A percentile compares a stretch with the other conserved stretches of the same genome.
phyloP scores from a whole-genome alignment of 2,329 filamentous ascomycete species.

The Beauveria scarabaeidicola region DNA sequence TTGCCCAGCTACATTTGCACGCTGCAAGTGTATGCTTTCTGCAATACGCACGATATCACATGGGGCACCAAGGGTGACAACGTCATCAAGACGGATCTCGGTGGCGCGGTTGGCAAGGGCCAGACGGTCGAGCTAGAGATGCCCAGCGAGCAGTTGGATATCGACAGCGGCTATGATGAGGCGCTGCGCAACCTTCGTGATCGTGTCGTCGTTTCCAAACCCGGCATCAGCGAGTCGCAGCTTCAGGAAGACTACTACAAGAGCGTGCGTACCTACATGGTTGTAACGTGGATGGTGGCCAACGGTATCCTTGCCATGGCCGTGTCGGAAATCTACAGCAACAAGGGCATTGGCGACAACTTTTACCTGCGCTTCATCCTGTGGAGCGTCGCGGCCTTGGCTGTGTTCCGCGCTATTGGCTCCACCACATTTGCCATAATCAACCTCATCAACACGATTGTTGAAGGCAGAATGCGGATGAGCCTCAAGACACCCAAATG shows the following conservation, averaged over 20 bases:
- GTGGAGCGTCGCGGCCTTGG: constrained; percentile 80
- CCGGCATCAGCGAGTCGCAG: constrained; percentile 62
- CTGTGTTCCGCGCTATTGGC: constrained; percentile 80
- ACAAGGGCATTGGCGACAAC: constrained; percentile 66
- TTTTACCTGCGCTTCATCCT: constrained; percentile 88
- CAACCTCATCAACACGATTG: constrained; percentile 73
- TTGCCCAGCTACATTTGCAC: constrained; percentile 94
- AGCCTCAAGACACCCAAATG: constrained; percentile 47
- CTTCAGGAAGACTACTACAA: constrained; percentile 98
- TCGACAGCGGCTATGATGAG: constrained; percentile 95
- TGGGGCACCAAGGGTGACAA: constrained; percentile 99
- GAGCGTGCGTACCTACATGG: constrained; percentile 95
- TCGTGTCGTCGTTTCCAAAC: constrained; percentile 67
- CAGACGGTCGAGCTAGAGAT: constrained; percentile 90
- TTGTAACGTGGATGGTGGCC: constrained; percentile 84
- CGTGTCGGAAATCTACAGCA: constrained; percentile 75
- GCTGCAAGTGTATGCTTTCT: constrained; percentile 96
- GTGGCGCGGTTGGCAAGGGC: constrained; percentile 70
- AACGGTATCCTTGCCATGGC: constrained; percentile 93
- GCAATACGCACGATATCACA: constrained; percentile 97
- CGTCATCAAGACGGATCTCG: constrained; percentile 84
- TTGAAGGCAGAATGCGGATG: constrained; percentile 70
- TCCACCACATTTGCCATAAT: constrained; percentile 74
- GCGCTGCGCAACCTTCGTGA: constrained; percentile 93
- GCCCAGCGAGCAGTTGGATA: constrained; percentile 95